Base-by-base conservation (phyloP, 306 rosid species). In the Trifolium fragiferum region DNA sequence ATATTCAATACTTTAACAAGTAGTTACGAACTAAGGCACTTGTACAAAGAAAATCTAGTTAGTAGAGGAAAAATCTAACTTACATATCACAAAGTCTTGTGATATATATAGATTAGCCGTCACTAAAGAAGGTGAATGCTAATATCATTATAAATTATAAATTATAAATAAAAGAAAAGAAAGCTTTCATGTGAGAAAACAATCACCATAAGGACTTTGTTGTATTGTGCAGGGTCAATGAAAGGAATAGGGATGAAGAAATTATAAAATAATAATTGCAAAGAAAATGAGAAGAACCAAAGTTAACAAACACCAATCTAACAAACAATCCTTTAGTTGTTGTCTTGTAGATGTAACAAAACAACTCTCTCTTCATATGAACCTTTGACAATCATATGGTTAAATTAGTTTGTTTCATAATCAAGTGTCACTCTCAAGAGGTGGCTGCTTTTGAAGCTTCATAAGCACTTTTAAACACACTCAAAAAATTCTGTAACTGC, bases 401-500 rank as follows among this genome's bases (percentile, higher is more conserved):
- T 66, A 38, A 12, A 63, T 16, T 68, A 47, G 23, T 14, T 73
- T 80, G 58, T 73, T 77, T 77, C 59, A 15, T 18, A 25, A 25
- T 67, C 23, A 62, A 70, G 57, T 41, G 77, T 50, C 60, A 69
- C 77, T 25, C 63, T 67, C 37, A 50, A 46, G 59, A 27, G 35
- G 75, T 50, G 76, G 72, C 84, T 73, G 82, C 73, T 84, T 66
- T 35, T 35, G n/a, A 25, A 61, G 27, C 55, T 5, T 54, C 15
- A 35, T n/a, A 70, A 63, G 44, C 30, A 44, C 27, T 37, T 10
- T 62, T 25, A 54, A 54, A 15, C 13, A 47, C 49, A 67, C 70
- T 44, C 21, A 12, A 47, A n/a, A 12, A 47, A n/a, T 65, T 66
- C 13, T 33, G 2, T n/a, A n/a, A n/a, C n/a, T 58, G 25, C 46